Percentiles rank a stretch among this genome's conserved stretches.
These are phyloP conservation scores for Agaricus sinodeliciosus DNA, from an alignment of 768 basidiomycete species.

Conservation along the genomic window DNA sequence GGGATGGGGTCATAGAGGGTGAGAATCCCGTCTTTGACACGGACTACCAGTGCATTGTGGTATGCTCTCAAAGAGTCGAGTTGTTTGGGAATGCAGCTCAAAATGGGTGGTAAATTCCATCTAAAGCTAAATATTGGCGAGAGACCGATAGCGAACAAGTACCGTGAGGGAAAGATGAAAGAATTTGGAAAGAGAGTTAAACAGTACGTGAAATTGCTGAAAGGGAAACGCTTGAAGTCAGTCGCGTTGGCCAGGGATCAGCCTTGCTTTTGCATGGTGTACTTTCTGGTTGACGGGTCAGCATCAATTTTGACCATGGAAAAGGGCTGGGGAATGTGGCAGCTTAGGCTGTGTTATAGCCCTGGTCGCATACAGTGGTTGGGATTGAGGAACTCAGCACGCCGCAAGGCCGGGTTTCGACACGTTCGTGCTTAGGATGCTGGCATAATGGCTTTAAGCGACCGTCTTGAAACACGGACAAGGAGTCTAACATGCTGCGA, in stretches of 20 bases:
- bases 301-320: constrained; percentile 59
- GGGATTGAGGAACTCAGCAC: constrained; percentile 61
- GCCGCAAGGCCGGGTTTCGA: constrained; percentile 45
- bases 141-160: constrained; percentile 83
- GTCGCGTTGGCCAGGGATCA: constrained; percentile 51
- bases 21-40: constrained; percentile 51
- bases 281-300: constrained; percentile 55
- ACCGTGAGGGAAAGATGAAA: constrained; percentile 81
- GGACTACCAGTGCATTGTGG: constrained; percentile 60
- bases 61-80: constrained; percentile 74
- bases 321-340: constrained; percentile 58
- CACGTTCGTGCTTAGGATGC: constrained; percentile 63
- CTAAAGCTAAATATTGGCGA: constrained; percentile 80
- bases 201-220: constrained; percentile 79
- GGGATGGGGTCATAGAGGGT: constrained; percentile 80
- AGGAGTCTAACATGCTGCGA: constrained; percentile 83
- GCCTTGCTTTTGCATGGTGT: constrained; percentile 45
- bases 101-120: constrained; percentile 81
- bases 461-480: constrained; percentile 84
- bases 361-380: constrained; percentile 43
- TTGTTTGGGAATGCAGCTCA: constrained; percentile 84
- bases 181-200: constrained; percentile 77
- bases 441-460: constrained; percentile 75
- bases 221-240: constrained; percentile 75
- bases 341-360: constrained; percentile 65